phyloP scores from a whole-genome alignment of 768 basidiomycete genomes.

The Podaxis sp. region DNA sequence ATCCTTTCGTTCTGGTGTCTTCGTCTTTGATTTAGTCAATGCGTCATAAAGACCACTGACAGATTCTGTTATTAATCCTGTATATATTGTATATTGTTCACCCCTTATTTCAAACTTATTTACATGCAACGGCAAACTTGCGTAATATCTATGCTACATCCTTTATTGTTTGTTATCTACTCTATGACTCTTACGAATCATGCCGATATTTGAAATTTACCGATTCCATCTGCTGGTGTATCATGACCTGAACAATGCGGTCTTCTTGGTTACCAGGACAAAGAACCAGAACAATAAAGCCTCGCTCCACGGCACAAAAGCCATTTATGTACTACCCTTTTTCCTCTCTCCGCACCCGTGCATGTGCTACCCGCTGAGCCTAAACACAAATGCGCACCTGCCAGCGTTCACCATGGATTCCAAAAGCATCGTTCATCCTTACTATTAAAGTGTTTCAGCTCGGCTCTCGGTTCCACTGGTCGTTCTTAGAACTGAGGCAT shows the following conservation, averaged over 20 bases:
- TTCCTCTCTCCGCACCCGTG: not conserved
- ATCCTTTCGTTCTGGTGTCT: not conserved
- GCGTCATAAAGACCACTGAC: not conserved
- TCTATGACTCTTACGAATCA: no score
- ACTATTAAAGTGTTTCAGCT: not conserved
- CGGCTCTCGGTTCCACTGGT: not conserved
- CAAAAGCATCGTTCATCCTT: not conserved
- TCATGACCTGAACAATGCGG: no score
- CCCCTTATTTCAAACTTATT: not conserved
- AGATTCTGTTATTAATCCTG: not conserved
- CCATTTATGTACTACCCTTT: not conserved
- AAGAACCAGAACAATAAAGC: no score
- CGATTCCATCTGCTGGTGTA: no score
- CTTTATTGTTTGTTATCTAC: no score
- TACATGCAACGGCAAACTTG: not conserved
- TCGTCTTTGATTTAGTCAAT: not conserved
- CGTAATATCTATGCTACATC: not conserved
- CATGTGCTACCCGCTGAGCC: conserved; percentile 8
- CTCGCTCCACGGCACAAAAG: not conserved
- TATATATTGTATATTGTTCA: not conserved
- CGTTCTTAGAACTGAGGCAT: not conserved
- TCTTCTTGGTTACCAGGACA: no score
- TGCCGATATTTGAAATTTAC: no score
- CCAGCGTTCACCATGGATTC: not conserved
- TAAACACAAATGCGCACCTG: not conserved